Base-by-base conservation (phyloP, 495 filamentous ascomycete species). In the Talaromyces nanjingensis region DNA sequence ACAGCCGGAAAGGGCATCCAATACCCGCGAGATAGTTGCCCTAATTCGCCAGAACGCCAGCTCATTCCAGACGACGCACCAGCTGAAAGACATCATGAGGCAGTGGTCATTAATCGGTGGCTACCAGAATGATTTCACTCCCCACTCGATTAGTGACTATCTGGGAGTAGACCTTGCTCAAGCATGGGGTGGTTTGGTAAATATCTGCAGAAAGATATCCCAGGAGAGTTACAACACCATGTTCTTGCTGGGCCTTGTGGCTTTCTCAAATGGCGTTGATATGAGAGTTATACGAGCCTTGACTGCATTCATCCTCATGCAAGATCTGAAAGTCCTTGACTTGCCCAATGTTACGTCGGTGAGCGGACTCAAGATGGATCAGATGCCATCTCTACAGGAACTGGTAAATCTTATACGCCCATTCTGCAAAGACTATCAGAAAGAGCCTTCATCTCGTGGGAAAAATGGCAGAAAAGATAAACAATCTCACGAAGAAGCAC, bases 231-330 rank as follows among this genome's bases (percentile, higher is more conserved):
- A 70, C 52, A 34, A 56, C 12, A 63, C 83, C 2, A 82, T 81
- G 73, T 83, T 84, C 59, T 57, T 74, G 0, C 65, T 82, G 7
- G 73, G 70, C 0, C n/a, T 72, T 0, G 64, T 84, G 5, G 67
- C 77, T 1, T 84, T 78, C 57, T 18, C 67, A 7, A 34, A 66
- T 3, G 42, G 71, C 12, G 65, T 71, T 22, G 60, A 78, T 49
- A 77, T 80, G 73, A 62, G 65, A 27, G 24, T 77, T 0, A 22
- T 84, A 0, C 65, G 70, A 22, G 67, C 72, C 0, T 42, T 83
- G 7, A 58, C 77, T n/a, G 68, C 76, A 1, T 79, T 78, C 60
- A 70, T 68, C 1, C 22, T 76, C 4, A 34, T 80, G 8, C 34
- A 70, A 0, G 71, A 73, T 2, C 59, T 83, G 12, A 79, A 74